Conservation (phyloP, 2,329 filamentous ascomycete genomes). For the Nemania serpens region DNA sequence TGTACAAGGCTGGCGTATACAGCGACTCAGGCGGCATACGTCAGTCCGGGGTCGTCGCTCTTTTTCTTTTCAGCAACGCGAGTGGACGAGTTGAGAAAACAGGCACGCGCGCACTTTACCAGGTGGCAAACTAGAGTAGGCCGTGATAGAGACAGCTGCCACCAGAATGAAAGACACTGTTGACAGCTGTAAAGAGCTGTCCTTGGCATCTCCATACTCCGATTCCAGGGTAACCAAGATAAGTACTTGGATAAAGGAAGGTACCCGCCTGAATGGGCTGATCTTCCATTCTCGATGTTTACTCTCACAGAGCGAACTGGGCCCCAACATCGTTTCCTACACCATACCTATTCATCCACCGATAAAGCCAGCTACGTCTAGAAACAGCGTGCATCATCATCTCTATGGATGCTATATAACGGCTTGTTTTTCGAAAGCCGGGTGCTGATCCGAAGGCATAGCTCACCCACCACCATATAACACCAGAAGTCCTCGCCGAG, state of each 20-base stretch:
- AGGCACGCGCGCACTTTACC: constrained; percentile 13
- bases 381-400: too few species aligned
- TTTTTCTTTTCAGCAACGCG: neutral
- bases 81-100: neutral
- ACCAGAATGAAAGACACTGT: neutral
- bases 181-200: neutral
- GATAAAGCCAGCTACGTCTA: too few species aligned
- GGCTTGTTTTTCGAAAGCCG: neutral
- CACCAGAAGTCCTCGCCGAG: neutral
- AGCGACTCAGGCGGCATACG: neutral
- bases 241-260: too few species aligned
- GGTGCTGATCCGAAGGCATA: neutral
- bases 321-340: too few species aligned
- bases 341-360: too few species aligned
- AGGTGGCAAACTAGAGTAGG: neutral
- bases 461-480: neutral
- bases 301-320: too few species aligned
- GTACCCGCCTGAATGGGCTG: too few species aligned
- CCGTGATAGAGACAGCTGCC: neutral
- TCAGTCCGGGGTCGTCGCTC: neutral
- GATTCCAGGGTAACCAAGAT: neutral
- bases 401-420: neutral
- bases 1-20: neutral
- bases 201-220: constrained; percentile 3
- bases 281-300: too few species aligned